Percentiles rank a stretch among this genome's conserved stretches.
phyloP scores from a whole-genome alignment of 2,329 filamentous ascomycete genomes.

The Drechslera avenae region DNA sequence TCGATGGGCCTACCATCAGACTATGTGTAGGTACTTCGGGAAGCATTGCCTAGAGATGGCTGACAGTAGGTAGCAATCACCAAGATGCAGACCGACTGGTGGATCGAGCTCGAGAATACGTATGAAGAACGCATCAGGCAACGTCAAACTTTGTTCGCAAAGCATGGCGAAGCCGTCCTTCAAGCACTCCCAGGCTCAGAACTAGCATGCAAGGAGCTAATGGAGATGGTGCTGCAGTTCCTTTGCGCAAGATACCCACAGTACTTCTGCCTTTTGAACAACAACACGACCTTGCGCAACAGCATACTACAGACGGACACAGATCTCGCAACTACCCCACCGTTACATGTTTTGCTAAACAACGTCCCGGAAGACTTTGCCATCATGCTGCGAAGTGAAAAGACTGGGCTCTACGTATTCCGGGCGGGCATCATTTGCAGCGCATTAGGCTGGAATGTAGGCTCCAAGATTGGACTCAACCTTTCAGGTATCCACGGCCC shows the following conservation, averaged over 20 bases:
- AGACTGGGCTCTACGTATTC: slow-evolving; percentile 74
- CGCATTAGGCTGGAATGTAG: slow-evolving; percentile 78
- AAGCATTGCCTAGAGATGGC: slow-evolving; percentile 6
- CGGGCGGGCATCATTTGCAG: slow-evolving; percentile 80
- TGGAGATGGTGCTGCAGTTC: slow-evolving; percentile 86
- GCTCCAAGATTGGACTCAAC: slow-evolving; percentile 72
- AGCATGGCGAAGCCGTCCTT: slow-evolving; percentile 69
- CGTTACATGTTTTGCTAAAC: slow-evolving; percentile 72
- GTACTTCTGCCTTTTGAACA: slow-evolving; percentile 65
- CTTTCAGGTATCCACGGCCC: slow-evolving; percentile 73
- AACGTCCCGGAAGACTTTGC: slow-evolving; percentile 87
- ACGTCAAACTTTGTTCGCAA: slow-evolving; percentile 66
- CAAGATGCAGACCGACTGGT: slow-evolving; percentile 82
- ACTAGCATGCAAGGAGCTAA: slow-evolving; percentile 80
- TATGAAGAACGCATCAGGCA: slow-evolving; percentile 72
- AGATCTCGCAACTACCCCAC: slow-evolving; percentile 65
- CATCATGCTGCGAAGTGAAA: slow-evolving; percentile 72
- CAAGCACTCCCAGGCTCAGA: slow-evolving; percentile 74
- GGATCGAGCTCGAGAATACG: slow-evolving; percentile 82
- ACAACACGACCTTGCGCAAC: slow-evolving; percentile 68
- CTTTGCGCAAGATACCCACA: slow-evolving; percentile 77
- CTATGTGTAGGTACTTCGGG: slow-evolving; percentile 72
- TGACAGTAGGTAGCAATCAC: slow-evolving; percentile 63
- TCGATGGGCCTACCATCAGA: slow-evolving; percentile 85
- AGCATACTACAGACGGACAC: slow-evolving; percentile 67